Base-by-base conservation (phyloP, 2,329 filamentous ascomycete species). In the Trichoderma asperellum region DNA sequence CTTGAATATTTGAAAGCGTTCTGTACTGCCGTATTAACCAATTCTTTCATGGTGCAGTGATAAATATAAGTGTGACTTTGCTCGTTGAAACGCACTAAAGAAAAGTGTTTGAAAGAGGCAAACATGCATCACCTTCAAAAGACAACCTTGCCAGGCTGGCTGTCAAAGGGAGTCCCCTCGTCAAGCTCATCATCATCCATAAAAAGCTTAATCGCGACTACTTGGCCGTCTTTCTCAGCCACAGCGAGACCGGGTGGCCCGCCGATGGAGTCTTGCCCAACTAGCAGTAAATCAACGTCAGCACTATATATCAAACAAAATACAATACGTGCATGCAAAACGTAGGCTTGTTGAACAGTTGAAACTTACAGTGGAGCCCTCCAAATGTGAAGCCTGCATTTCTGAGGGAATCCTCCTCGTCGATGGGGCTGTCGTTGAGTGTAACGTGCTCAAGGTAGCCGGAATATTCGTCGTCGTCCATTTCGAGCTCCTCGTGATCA, bases 321-420 rank as follows among this genome's bases (percentile, higher is more conserved):
- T 32, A 32, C 32, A 32, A 1, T 43, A 16, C 37, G 14, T 5
- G 16, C 6, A 18, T 18, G 37, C 37, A 40, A 40, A 40, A 18
- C 2, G 32, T 24, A 24, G 24, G 16, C 4, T 2, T 43, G 24
- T 43, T 4, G 29, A 18, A 5, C 6, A 56, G 21, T 5, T 10
- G 29, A 0, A 53, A 64, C 67, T 58, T 69, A 64, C 67, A 69
- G 34, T 69, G 67, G 7, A 69, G 67, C 7, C 67, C 67, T 40
- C 67, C 67, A 3, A 64, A 21, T 14, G 40, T 64, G n/a, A 69
- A 69, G 37, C 67, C 67, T 4, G 32, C 10, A 32, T 69, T 69
- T 11, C 59, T 18, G 2, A 35, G 14, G 14, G 7, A 1, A 5
- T 68, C 58, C 10, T 57, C 58, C 11, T 12, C 27, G 4, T 37